A percentile compares a stretch with the other conserved stretches of the same genome.
Evolutionary conservation across 1,284 basidiomycete species (phyloP).

Genomic region (Quambalaria eucalypti): DNA sequence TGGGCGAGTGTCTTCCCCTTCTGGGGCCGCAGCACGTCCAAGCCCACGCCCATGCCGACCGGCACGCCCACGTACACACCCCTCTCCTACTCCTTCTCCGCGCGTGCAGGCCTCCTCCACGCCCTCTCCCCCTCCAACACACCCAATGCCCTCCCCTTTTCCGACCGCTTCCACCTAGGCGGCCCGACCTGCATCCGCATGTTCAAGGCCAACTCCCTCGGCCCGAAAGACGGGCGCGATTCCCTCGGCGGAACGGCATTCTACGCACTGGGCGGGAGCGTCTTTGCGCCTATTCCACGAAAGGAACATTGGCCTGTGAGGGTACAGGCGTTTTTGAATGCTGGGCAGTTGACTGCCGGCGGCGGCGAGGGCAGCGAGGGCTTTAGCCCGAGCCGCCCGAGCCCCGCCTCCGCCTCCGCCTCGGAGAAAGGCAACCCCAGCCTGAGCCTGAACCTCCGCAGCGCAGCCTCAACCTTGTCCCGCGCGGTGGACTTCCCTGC

Average conservation of each 20-base stretch:
- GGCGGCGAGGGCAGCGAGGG: conserved; percentile 53
- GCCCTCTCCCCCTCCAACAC: conserved; percentile 11
- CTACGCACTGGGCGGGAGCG: conserved; percentile 71
- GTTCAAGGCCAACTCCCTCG: conserved; percentile 75
- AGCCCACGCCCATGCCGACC: not conserved
- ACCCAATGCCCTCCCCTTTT: conserved; percentile 53
- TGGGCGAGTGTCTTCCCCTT: too few species aligned
- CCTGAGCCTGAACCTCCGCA: conserved; percentile 36
- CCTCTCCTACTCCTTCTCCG: not conserved
- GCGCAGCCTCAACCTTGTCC: not conserved
- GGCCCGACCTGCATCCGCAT: conserved; percentile 82
- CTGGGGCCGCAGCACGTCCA: not conserved
- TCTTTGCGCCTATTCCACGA: conserved; percentile 68
- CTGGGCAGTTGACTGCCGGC: conserved; percentile 66
- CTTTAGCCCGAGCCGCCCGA: too few species aligned
- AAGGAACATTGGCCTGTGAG: conserved; percentile 82
- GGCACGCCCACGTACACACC: not conserved
- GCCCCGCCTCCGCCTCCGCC: too few species aligned
- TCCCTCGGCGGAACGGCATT: conserved; percentile 80
- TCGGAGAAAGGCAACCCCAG: too few species aligned
- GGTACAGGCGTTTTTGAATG: conserved; percentile 73
- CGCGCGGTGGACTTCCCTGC: conserved; percentile 2
- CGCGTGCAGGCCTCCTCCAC: conserved; percentile 21
- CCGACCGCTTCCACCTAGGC: conserved; percentile 85
- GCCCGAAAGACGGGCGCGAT: conserved; percentile 67